Evolutionary conservation across 768 basidiomycete genomes (phyloP).

Genomic region (Amanita polypyramis): DNA sequence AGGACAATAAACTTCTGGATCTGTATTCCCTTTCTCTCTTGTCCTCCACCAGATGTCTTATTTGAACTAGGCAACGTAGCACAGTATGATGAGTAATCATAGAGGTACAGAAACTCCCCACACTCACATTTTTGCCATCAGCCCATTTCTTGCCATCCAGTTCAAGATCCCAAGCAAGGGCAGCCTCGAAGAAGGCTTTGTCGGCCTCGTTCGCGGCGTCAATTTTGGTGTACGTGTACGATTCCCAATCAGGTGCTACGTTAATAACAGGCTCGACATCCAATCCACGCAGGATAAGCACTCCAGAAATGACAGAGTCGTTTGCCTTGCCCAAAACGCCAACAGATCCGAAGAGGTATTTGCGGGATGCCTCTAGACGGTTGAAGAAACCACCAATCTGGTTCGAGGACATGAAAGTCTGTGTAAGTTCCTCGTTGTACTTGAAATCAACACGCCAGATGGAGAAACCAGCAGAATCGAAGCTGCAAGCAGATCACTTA

Average conservation of each 20-base stretch:
- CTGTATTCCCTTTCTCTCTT: background rate
- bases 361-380: conserved; percentile 93
- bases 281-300: conserved; percentile 73
- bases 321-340: conserved; percentile 81
- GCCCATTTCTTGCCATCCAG: conserved; percentile 84
- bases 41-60: conserved; percentile 11
- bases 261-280: conserved; percentile 61
- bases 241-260: conserved; percentile 88
- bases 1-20: conserved; percentile 1
- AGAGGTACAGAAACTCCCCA: background rate
- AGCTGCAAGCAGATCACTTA: conserved; percentile 34
- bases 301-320: conserved; percentile 75
- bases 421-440: conserved; percentile 89
- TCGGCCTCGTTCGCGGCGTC: conserved; percentile 65
- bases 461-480: conserved; percentile 83
- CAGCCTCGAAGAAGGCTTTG: conserved; percentile 87
- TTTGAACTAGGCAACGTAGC: conserved; percentile 28
- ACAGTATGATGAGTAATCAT: conserved; percentile 6
- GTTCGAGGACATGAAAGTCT: conserved; percentile 91
- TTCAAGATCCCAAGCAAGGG: conserved; percentile 89
- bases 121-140: conserved; percentile 82
- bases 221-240: conserved; percentile 70
- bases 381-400: conserved; percentile 95
- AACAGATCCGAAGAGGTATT: conserved; percentile 90
- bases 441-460: conserved; percentile 93